A percentile compares a stretch with the other conserved stretches of the same genome.
Conservation (phyloP, 768 basidiomycete species). For the Lactarius vividus region DNA sequence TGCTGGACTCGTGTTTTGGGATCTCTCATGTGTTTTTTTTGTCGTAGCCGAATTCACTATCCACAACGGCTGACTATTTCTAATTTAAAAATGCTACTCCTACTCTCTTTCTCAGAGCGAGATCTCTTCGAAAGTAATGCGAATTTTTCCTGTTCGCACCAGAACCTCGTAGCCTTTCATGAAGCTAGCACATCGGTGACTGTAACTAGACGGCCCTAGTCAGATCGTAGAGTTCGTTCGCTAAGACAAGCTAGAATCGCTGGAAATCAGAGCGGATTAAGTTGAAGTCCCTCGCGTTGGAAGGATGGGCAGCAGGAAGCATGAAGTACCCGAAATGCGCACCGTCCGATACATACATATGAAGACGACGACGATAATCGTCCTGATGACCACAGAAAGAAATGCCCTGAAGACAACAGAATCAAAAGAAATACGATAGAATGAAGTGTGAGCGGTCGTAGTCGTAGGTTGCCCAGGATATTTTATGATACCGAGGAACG, state of each 20-base stretch:
- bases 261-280: background rate
- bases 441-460: background rate
- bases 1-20: background rate
- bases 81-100: background rate
- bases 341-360: too few relatives aligned
- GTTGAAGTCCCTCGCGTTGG: too few relatives aligned
- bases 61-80: too few relatives aligned
- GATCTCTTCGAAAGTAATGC: background rate
- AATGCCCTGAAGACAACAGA: too few relatives aligned
- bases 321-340: too few relatives aligned
- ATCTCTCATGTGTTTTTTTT: too few relatives aligned
- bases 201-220: background rate
- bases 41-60: too few relatives aligned
- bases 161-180: background rate
- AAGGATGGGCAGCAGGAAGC: too few relatives aligned
- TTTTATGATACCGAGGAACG: conserved; percentile 8
- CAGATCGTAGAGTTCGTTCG: background rate
- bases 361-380: too few relatives aligned
- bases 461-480: background rate
- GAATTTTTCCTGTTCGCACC: background rate
- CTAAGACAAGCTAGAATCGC: background rate
- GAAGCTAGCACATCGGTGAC: background rate
- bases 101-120: too few relatives aligned
- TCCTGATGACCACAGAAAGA: too few relatives aligned
- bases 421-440: too few relatives aligned